These are phyloP conservation scores for Leersia perrieri DNA, from an alignment of 176 grass and related monocot genomes.

Conservation along the genomic window DNA sequence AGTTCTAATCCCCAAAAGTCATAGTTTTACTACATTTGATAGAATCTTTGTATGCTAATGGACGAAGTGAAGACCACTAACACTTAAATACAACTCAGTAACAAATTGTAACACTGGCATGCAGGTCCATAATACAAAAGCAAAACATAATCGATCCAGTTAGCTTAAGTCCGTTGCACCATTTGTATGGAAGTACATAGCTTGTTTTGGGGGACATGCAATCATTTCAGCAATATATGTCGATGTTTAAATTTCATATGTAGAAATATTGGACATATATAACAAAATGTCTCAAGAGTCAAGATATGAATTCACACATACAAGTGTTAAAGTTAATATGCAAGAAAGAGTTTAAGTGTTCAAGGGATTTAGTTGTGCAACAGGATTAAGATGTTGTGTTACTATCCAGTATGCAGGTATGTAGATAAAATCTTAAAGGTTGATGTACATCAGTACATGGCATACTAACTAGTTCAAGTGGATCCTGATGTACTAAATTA, in stretches of 20 bases:
- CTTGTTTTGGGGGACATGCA: background rate
- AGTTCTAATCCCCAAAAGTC: background rate
- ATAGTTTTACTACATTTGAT: background rate
- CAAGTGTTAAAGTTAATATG: background rate
- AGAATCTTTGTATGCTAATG: no score
- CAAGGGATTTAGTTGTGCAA: background rate
- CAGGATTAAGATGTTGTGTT: background rate
- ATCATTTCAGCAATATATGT: background rate
- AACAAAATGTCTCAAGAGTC: background rate
- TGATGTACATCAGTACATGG: background rate
- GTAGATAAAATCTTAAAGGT: background rate
- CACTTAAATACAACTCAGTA: no score
- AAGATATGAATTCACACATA: background rate
- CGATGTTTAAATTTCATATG: background rate
- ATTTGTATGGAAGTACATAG: background rate
- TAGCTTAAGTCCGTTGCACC: background rate
- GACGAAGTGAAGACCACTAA: no score
- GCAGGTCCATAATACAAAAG: background rate
- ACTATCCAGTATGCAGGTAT: background rate
- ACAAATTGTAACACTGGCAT: no score
- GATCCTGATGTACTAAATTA: background rate
- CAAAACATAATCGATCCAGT: background rate
- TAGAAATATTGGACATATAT: background rate
- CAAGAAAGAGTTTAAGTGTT: background rate
- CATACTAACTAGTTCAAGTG: background rate